Evolutionary conservation across 139 green algal species (phyloP), one percentile per base, ranked within the genome.

Genomic region (Chlorella sp.): DNA sequence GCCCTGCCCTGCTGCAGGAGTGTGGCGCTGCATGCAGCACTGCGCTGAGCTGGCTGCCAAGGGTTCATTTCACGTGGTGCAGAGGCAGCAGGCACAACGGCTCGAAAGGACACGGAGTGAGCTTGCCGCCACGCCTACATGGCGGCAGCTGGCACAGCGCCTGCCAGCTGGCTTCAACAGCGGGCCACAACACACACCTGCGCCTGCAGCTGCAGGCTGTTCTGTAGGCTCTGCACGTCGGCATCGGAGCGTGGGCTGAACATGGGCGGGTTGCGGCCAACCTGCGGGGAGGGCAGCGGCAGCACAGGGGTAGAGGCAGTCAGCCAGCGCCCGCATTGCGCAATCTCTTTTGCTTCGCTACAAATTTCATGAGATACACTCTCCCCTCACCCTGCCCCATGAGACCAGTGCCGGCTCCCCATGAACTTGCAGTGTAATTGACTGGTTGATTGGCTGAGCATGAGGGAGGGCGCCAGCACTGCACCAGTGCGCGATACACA

Each of bases 241-340:
- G 79, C 88, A 19, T 85, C 68, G 1, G 68, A 30, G 19, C 94
- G 92, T 0, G 93, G 83, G 48, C 85, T 34, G 87, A 94, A 97
- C 5, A 68, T 83, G 81, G 92, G 88, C 5, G 85, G 85, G 42
- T 22, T 83, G 85, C 85, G 85, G 3, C 85, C 71, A 0, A 42
- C 83, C 90, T 94, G 94, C 84, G 95, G 95, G 89, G 95, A 96
- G 91, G 89, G 96, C 18, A 92, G 82, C 21, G 83, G 89, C 96
- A 94, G 15, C 90, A 36, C 15, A 53, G 83, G 68, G 97, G 90
- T 85, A 96, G 48, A 57, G n/a, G n/a, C n/a, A n/a, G n/a, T n/a
- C n/a, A n/a, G n/a, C n/a, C n/a, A n/a, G n/a, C n/a, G n/a, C n/a
- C n/a, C n/a, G n/a, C n/a, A n/a, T n/a, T n/a, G n/a, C n/a, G n/a